phyloP scores from a whole-genome alignment of 805 yeast genomes.

The Saccharomyces kudriavzevii region DNA sequence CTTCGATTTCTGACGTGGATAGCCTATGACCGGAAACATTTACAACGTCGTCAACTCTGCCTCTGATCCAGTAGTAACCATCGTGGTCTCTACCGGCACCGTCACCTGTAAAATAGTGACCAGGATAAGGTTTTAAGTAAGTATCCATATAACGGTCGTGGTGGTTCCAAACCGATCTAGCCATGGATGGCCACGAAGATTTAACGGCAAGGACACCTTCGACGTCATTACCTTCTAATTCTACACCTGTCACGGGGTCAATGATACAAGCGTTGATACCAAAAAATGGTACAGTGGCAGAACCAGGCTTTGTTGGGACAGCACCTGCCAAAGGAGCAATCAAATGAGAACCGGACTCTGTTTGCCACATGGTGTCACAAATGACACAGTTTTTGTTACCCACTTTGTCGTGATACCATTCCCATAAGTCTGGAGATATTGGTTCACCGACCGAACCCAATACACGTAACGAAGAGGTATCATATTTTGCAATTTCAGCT shows the following conservation, averaged over 20 bases:
- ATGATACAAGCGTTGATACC: slow-evolving; percentile 87
- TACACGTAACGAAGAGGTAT: slow-evolving; percentile 70
- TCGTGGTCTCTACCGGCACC: slow-evolving; percentile 94
- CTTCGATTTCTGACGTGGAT: slow-evolving; percentile 91
- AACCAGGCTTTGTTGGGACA: slow-evolving; percentile 92
- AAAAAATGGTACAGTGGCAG: slow-evolving; percentile 93
- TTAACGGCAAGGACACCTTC: slow-evolving; percentile 93
- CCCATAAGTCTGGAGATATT: slow-evolving; percentile 93
- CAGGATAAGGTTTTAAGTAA: slow-evolving; percentile 80
- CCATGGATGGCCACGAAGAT: slow-evolving; percentile 97
- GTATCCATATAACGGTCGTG: slow-evolving; percentile 80
- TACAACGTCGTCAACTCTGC: slow-evolving; percentile 94
- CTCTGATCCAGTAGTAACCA: slow-evolving; percentile 91
- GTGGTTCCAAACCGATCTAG: slow-evolving; percentile 86
- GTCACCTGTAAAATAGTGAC: slow-evolving; percentile 88
- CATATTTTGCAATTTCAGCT: slow-evolving; percentile 66
- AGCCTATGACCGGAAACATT: slow-evolving; percentile 92
- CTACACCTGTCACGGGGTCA: slow-evolving; percentile 88
- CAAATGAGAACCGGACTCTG: slow-evolving; percentile 89
- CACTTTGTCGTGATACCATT: slow-evolving; percentile 90
- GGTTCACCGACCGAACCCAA: slow-evolving; percentile 97
- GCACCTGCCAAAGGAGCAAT: slow-evolving; percentile 93
- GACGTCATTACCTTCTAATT: slow-evolving; percentile 76
- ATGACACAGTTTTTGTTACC: slow-evolving; percentile 82
- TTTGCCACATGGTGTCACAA: slow-evolving; percentile 94